Evolutionary conservation across 139 green algal genomes (phyloP).

Genomic region (Eudorina sp.): DNA sequence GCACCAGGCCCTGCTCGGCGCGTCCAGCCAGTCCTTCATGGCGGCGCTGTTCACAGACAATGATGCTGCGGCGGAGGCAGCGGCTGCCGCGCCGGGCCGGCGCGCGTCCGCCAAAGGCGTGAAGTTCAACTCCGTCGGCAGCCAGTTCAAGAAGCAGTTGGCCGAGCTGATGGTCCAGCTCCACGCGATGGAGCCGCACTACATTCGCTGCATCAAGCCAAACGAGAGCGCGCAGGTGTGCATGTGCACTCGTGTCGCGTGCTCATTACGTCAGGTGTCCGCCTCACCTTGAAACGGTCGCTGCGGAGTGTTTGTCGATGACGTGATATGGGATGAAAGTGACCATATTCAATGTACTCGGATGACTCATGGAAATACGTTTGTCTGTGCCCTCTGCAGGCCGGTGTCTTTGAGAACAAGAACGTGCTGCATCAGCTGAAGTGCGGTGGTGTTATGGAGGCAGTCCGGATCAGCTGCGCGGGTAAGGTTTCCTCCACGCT

Average conservation of each 20-base stretch:
- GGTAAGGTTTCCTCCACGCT: conserved; percentile 29
- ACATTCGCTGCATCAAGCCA: conserved; percentile 99
- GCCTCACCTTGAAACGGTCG: too few relatives aligned
- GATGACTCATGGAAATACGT: too few relatives aligned
- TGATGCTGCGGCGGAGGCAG: background rate
- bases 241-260: too few relatives aligned
- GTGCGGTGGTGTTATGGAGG: conserved; percentile 98
- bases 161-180: conserved; percentile 94
- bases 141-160: conserved; percentile 97
- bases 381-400: too few relatives aligned
- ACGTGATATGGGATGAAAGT: too few relatives aligned
- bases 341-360: too few relatives aligned
- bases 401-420: conserved; percentile 90
- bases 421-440: conserved; percentile 98
- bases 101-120: conserved; percentile 69
- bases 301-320: too few relatives aligned
- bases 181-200: conserved; percentile 96
- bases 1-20: conserved; percentile 92
- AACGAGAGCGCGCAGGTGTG: conserved; percentile 76
- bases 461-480: conserved; percentile 96
- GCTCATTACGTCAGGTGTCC: too few relatives aligned
- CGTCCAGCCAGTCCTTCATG: conserved; percentile 52
- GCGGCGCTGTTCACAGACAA: conserved; percentile 23
- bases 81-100: background rate
- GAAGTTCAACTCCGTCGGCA: conserved; percentile 92